phyloP scores from a whole-genome alignment of 148 eudicot species.

The Rhododendron molle region DNA sequence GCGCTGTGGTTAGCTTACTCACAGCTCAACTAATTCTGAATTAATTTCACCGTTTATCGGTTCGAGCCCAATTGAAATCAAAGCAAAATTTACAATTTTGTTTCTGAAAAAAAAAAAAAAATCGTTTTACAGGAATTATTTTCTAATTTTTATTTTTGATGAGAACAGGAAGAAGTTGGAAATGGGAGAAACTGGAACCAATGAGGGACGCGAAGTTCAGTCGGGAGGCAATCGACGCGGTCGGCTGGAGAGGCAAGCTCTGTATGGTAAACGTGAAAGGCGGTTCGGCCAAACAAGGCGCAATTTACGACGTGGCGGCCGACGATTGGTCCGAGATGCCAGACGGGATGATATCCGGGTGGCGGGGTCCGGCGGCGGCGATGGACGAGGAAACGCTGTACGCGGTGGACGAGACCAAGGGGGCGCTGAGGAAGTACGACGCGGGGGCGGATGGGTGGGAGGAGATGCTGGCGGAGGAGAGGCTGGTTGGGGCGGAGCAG shows the following conservation, averaged over 20 bases:
- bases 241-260: constrained; percentile 61
- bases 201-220: constrained; percentile 50
- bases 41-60: too few relatives aligned
- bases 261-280: constrained; percentile 75
- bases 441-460: constrained; percentile 48
- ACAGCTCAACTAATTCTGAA: too few relatives aligned
- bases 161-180: not conserved
- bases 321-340: constrained; percentile 64
- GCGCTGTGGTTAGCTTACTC: too few relatives aligned
- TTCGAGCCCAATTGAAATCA: too few relatives aligned
- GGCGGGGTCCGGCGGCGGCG: constrained; percentile 85
- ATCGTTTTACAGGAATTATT: too few relatives aligned
- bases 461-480: constrained; percentile 29
- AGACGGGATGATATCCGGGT: constrained; percentile 65
- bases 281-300: constrained; percentile 53
- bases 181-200: constrained; percentile 40
- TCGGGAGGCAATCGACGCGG: constrained; percentile 64
- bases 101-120: too few relatives aligned
- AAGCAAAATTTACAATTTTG: too few relatives aligned
- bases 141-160: too few relatives aligned
- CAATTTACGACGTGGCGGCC: constrained; percentile 28
- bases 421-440: constrained; percentile 45
- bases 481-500: constrained; percentile 52
- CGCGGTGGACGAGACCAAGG: constrained; percentile 55
- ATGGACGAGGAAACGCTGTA: constrained; percentile 58